These are phyloP conservation scores for Podaxis mareebaensis DNA, from an alignment of 768 basidiomycete genomes.

Conservation along the genomic window DNA sequence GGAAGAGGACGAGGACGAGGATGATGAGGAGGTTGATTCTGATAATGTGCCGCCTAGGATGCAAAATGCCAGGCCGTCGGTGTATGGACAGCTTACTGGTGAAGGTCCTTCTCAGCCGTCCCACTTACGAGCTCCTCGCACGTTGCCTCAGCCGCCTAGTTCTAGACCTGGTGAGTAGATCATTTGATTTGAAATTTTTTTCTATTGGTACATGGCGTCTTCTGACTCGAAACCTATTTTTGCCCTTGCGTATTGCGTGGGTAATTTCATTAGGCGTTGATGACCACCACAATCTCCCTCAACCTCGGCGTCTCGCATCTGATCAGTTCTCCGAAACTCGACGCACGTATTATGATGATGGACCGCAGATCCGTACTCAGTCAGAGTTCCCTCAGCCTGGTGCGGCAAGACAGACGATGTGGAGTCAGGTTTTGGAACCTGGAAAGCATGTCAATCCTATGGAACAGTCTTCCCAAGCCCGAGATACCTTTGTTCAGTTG, in stretches of 20 bases:
- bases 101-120: slow-evolving; percentile 34
- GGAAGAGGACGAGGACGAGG: slow-evolving; percentile 82
- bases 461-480: slow-evolving; percentile 34
- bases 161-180: slow-evolving; percentile 43
- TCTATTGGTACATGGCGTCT: not conserved
- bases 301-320: slow-evolving; percentile 46
- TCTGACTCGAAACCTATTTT: slow-evolving; percentile 6
- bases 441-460: slow-evolving; percentile 38
- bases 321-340: slow-evolving; percentile 56
- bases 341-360: slow-evolving; percentile 61
- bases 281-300: slow-evolving; percentile 40
- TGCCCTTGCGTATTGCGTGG: not conserved
- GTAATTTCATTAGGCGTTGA: slow-evolving; percentile 35
- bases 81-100: slow-evolving; percentile 25
- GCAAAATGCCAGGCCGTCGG: slow-evolving; percentile 18
- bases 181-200: slow-evolving; percentile 9
- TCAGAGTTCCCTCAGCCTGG: slow-evolving; percentile 55
- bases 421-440: slow-evolving; percentile 86
- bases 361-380: slow-evolving; percentile 52
- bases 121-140: slow-evolving; percentile 59
- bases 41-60: slow-evolving; percentile 38
- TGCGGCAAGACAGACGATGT: slow-evolving; percentile 68
- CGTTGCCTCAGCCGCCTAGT: slow-evolving; percentile 64
- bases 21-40: slow-evolving; percentile 71
- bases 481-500: slow-evolving; percentile 73